Conservation (phyloP, 2,329 filamentous ascomycete species). For the Penicillium fuscoglaucum region DNA sequence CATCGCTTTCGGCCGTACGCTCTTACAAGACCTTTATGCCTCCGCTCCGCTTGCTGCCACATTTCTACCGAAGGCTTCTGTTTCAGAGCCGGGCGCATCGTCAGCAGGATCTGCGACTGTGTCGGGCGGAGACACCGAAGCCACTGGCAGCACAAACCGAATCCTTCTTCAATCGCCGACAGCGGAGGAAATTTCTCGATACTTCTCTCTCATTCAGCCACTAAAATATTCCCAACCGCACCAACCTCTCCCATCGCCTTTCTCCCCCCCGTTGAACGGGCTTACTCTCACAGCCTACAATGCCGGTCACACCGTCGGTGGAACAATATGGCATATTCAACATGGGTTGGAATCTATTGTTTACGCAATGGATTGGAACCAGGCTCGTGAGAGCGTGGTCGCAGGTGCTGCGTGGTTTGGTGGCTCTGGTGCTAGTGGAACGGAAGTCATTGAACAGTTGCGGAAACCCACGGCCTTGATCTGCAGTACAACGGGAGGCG, state of each 20-base stretch:
- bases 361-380: constrained; percentile 97
- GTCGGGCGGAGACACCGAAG: constrained; percentile 33
- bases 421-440: constrained; percentile 73
- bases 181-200: constrained; percentile 83
- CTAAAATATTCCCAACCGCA: constrained; percentile 97
- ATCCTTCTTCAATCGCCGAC: constrained; percentile 71
- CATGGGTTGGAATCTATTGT: constrained; percentile 96
- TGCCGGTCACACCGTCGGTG: constrained; percentile 90
- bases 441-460: constrained; percentile 89
- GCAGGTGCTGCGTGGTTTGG: constrained; percentile 92
- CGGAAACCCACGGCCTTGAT: constrained; percentile 91
- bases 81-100: constrained; percentile 59
- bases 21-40: constrained; percentile 88
- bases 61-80: constrained; percentile 70
- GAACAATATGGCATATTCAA: constrained; percentile 98
- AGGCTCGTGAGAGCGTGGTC: constrained; percentile 92
- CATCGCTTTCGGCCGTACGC: constrained; percentile 84
- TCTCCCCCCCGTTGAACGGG: constrained; percentile 84
- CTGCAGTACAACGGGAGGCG: constrained; percentile 81
- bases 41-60: constrained; percentile 87
- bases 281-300: constrained; percentile 96
- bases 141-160: constrained; percentile 31
- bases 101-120: constrained; percentile 36
- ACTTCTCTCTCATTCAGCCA: constrained; percentile 86
- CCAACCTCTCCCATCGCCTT: constrained; percentile 81